Conservation (phyloP, 2,329 filamentous ascomycete genomes). For the Catunica adiposa region DNA sequence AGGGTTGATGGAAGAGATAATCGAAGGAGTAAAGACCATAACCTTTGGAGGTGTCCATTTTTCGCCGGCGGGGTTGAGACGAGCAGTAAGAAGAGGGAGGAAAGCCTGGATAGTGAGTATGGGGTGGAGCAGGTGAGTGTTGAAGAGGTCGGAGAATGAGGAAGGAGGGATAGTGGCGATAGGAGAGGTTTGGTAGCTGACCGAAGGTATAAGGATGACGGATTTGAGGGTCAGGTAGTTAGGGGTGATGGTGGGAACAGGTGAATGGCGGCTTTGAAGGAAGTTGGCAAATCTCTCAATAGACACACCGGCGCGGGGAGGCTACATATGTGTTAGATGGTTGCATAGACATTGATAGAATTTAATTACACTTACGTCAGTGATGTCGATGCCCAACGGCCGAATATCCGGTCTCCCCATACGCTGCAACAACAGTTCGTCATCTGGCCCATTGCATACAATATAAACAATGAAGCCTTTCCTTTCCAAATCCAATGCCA, state of each 20-base stretch:
- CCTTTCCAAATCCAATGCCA: constrained; percentile 74
- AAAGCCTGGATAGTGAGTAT: constrained; percentile 81
- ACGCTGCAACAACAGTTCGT: constrained; percentile 61
- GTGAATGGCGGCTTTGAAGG: constrained; percentile 57
- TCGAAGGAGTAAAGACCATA: constrained; percentile 61
- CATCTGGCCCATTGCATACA: constrained; percentile 69
- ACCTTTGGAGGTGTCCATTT: constrained; percentile 46
- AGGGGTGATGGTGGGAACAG: constrained; percentile 57
- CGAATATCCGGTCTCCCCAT: constrained; percentile 69
- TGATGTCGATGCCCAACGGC: constrained; percentile 67
- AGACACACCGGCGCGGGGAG: constrained; percentile 48
- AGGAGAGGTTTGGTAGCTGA: constrained; percentile 64
- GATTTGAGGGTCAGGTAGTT: constrained; percentile 64
- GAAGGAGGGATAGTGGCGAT: constrained; percentile 74
- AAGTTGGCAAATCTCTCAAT: constrained; percentile 56
- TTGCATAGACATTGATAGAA: no score
- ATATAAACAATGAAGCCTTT: constrained; percentile 89
- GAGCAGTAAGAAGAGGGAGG: constrained; percentile 56
- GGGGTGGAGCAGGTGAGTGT: constrained; percentile 78
- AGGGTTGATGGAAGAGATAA: constrained; percentile 63
- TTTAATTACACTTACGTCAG: constrained; percentile 41
- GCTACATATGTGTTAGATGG: constrained; percentile 28
- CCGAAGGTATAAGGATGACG: constrained; percentile 67
- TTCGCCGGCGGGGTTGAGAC: constrained; percentile 36
- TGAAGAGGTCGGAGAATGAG: constrained; percentile 76